These are phyloP conservation scores for Lotmaria passim DNA, from an alignment of 208 protist genomes.

Conservation along the genomic window DNA sequence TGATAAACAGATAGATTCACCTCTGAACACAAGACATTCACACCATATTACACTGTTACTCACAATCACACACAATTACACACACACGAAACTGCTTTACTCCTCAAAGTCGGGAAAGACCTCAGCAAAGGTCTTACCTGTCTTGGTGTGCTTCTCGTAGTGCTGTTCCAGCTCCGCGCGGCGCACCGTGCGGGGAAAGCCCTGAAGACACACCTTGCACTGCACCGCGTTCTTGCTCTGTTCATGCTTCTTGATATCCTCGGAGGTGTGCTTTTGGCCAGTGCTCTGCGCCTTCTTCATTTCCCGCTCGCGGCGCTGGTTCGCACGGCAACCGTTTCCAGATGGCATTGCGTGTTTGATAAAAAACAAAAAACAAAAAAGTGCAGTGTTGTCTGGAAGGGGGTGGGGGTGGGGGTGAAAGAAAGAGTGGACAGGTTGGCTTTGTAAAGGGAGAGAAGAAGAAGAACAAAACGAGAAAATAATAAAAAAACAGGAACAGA, in stretches of 20 bases:
- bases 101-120: conserved; percentile 61
- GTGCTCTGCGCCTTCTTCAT: conserved; percentile 44
- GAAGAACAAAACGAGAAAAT: no score
- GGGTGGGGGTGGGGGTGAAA: no score
- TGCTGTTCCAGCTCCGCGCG: conserved; percentile 77
- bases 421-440: no score
- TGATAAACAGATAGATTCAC: no score
- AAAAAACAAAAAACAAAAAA: background rate
- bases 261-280: conserved; percentile 52
- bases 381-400: background rate
- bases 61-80: no score
- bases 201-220: conserved; percentile 76
- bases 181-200: conserved; percentile 78
- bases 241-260: conserved; percentile 81
- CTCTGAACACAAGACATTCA: no score
- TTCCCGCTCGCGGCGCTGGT: conserved; percentile 69
- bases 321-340: conserved; percentile 74
- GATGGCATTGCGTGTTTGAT: conserved; percentile 51
- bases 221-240: conserved; percentile 77
- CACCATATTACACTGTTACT: no score
- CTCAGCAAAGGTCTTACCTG: conserved; percentile 58
- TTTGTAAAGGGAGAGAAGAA: no score
- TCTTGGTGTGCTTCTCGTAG: conserved; percentile 73
- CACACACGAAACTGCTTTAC: no score
- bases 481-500: no score